Conservation (phyloP, 2,329 filamentous ascomycete species). For the Seiridium cupressi region DNA sequence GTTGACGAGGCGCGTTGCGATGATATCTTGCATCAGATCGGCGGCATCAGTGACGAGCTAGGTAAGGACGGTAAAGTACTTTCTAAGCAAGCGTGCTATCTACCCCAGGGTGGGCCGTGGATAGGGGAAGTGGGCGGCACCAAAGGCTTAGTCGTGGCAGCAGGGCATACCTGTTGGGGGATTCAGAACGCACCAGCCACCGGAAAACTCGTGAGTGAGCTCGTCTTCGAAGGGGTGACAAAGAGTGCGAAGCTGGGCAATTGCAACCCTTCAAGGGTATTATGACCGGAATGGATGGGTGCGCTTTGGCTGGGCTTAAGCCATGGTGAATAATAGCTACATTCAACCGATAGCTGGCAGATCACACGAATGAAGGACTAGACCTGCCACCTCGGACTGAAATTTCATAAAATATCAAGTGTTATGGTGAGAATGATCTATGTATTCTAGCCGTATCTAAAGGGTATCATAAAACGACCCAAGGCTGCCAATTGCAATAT, state of each 20-base stretch:
- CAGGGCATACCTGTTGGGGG: conserved; percentile 80
- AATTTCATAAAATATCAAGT: too few species aligned
- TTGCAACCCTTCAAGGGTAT: conserved; percentile 52
- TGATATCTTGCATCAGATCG: conserved; percentile 66
- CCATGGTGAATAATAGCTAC: background rate
- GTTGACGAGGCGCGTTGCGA: conserved; percentile 65
- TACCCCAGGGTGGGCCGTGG: conserved; percentile 69
- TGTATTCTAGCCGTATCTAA: too few species aligned
- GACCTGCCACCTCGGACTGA: too few species aligned
- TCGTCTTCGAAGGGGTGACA: conserved; percentile 59
- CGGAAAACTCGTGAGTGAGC: conserved; percentile 63
- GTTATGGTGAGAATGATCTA: too few species aligned
- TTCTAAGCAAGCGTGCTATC: conserved; percentile 70
- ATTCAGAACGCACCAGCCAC: conserved; percentile 79
- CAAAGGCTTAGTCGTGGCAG: conserved; percentile 64
- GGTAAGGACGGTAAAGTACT: conserved; percentile 55
- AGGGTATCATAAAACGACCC: background rate
- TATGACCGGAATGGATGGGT: conserved; percentile 19
- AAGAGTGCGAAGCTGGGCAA: conserved; percentile 54
- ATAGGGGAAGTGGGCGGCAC: conserved; percentile 63
- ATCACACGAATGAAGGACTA: background rate
- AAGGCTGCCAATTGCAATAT: background rate
- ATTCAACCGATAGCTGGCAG: background rate
- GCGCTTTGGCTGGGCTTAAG: conserved; percentile 9
- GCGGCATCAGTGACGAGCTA: conserved; percentile 51